phyloP scores from a whole-genome alignment of 2,329 filamentous ascomycete genomes.

The Orbilia ellipsospora region DNA sequence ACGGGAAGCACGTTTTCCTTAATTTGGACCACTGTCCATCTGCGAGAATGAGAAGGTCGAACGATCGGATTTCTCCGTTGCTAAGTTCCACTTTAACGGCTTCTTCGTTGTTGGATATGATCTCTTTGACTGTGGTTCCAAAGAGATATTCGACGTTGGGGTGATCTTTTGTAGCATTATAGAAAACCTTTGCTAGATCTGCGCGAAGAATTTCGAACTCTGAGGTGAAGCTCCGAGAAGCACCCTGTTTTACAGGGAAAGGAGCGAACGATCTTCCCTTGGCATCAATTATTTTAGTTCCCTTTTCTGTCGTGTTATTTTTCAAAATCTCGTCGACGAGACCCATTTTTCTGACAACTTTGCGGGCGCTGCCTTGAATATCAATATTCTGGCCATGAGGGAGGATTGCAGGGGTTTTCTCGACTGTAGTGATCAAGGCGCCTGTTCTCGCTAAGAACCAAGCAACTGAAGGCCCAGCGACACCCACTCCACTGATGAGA shows the following conservation, averaged over 20 bases:
- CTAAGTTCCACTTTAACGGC: conserved; percentile 63
- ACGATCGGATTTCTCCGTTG: conserved; percentile 64
- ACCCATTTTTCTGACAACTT: conserved; percentile 68
- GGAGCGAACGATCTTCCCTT: conserved; percentile 62
- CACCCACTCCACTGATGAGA: conserved; percentile 63
- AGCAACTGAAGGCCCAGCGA: conserved; percentile 65
- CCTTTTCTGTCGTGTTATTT: conserved; percentile 65
- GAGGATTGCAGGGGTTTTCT: conserved; percentile 64
- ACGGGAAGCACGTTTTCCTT: conserved; percentile 59
- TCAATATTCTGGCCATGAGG: conserved; percentile 69
- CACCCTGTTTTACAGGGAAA: conserved; percentile 63
- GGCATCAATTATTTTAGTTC: conserved; percentile 64
- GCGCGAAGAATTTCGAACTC: conserved; percentile 66
- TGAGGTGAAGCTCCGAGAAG: conserved; percentile 66
- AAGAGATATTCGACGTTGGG: conserved; percentile 63
- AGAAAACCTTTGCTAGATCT: conserved; percentile 63
- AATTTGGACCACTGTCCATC: conserved; percentile 69
- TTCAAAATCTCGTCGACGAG: conserved; percentile 64
- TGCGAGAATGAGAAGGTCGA: conserved; percentile 69
- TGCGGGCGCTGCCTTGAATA: conserved; percentile 67
- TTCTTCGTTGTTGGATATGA: conserved; percentile 61
- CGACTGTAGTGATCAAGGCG: conserved; percentile 63
- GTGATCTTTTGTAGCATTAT: conserved; percentile 63
- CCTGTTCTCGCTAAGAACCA: conserved; percentile 66
- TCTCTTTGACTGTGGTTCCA: conserved; percentile 59